Evolutionary conservation across 2,329 filamentous ascomycete genomes (phyloP), one percentile per base, ranked within the genome.

Genomic region (Ophidiomyces ophidiicola): DNA sequence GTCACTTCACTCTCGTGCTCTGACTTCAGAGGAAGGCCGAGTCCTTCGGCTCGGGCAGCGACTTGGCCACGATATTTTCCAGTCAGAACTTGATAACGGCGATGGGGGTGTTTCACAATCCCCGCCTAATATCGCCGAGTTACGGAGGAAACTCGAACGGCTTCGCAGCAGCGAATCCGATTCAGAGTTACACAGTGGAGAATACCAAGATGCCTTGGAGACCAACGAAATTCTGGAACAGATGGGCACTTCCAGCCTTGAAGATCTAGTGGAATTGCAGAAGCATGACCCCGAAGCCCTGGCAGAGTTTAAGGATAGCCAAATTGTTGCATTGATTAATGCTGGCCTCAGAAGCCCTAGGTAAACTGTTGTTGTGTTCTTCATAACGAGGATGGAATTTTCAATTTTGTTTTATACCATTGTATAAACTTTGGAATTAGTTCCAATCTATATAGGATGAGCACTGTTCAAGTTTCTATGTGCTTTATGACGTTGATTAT

Each of bases 1-100:
- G n/a, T 78, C 73, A 2, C 67, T 82, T 6, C 76, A 78, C 31
- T 72, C 74, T 3, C 74, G 74, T 36, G 74, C 73, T 15, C 70
- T 80, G 44, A 70, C 71, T 1, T 69, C 75, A 32, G 79, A 83
- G 61, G 79, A 83, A 69, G 79, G 78, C 21, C 73, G 73, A 21
- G 70, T 82, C 48, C 78, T 81, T 51, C 74, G 78, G 18, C 69
- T 82, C 25, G 76, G 78, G 20, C 77, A 82, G 50, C 69, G 72
- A 46, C 64, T 82, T 31, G 73, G 77, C 14, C 73, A 76, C 29
- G 74, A 79, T 43, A 68, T 82, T 25, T 61, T 81, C 30, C 63
- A 66, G 14, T 64, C 69, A 3, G 62, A 68, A 3, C 48, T 64
- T 2, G 62, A 67, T 37, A 52, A 60, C 24, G 41, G 53, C 50